These are phyloP conservation scores for Pseudozyma sp. DNA, from an alignment of 1,284 basidiomycete species.

Conservation along the genomic window DNA sequence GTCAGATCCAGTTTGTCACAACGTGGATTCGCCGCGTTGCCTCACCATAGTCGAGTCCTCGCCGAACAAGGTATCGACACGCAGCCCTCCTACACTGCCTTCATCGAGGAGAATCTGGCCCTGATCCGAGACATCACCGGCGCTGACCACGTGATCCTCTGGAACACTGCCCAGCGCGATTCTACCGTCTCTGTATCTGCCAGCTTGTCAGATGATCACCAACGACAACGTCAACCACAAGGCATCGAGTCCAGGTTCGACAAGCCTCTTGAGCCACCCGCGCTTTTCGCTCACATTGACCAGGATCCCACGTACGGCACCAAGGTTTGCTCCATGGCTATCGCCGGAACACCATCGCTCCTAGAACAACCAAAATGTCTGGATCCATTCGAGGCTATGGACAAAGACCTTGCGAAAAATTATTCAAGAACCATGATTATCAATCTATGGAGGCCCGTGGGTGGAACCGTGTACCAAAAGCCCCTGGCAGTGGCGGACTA, in stretches of 20 bases:
- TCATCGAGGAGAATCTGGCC: constrained; percentile 24
- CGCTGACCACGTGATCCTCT: constrained; percentile 33
- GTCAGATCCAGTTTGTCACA: constrained; percentile 7
- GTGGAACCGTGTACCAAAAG: constrained; percentile 31
- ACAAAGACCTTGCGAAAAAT: constrained; percentile 2
- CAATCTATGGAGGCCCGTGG: constrained; percentile 35
- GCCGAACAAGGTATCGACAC: constrained; percentile 21
- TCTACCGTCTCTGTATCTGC: constrained; percentile 21
- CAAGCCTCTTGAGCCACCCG: constrained; percentile 31
- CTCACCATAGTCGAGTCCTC: constrained; percentile 14
- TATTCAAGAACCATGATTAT: constrained; percentile 33
- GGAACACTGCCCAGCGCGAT: constrained; percentile 33
- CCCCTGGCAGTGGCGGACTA: constrained; percentile 35
- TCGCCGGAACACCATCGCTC: constrained; percentile 21
- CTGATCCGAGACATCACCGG: constrained; percentile 28
- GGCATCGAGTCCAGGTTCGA: constrained; percentile 30
- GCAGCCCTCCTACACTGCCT: constrained; percentile 22
- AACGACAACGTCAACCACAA: constrained; percentile 24
- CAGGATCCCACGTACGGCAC: constrained; percentile 26
- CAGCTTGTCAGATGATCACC: constrained; percentile 18
- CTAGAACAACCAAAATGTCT: neutral
- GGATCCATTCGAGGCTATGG: constrained; percentile 16
- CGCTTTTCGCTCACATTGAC: constrained; percentile 32
- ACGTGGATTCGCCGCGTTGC: constrained; percentile 27
- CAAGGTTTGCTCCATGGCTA: constrained; percentile 33